Evolutionary conservation across 306 rosid species (phyloP).

Genomic region (Pyrus betulifolia): DNA sequence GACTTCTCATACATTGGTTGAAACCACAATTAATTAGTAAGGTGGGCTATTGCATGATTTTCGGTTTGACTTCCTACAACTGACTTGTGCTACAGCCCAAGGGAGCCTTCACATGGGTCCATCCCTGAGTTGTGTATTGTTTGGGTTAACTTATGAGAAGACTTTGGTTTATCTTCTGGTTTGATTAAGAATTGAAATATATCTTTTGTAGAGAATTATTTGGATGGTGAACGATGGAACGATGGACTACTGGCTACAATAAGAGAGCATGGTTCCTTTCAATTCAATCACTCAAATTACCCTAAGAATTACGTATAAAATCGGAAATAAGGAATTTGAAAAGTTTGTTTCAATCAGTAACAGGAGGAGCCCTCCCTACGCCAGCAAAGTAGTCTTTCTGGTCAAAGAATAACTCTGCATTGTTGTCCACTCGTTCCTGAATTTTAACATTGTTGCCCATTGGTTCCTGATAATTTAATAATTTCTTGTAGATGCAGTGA

Average conservation of each 20-base stretch:
- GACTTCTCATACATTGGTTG: no score
- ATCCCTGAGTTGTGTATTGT: not conserved
- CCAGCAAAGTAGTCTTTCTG: not conserved
- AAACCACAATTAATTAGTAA: no score
- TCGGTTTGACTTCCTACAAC: no score
- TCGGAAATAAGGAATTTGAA: constrained; percentile 70
- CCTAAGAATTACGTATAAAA: constrained; percentile 44
- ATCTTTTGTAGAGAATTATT: constrained; percentile 40
- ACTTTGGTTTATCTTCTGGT: not conserved
- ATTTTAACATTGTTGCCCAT: not conserved
- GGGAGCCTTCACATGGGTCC: no score
- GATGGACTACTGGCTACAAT: constrained; percentile 89
- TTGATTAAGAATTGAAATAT: not conserved
- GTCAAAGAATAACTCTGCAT: not conserved
- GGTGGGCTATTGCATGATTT: no score
- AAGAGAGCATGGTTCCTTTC: constrained; percentile 53
- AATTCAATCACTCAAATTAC: not conserved
- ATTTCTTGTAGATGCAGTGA: not conserved
- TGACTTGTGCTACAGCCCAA: no score
- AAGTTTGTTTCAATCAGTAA: not conserved
- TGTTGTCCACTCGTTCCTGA: not conserved
- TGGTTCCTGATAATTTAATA: not conserved
- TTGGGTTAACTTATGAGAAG: not conserved
- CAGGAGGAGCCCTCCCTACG: not conserved
- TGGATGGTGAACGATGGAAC: constrained; percentile 85